Conservation (phyloP, 1,284 basidiomycete genomes). For the Malassezia nana region DNA sequence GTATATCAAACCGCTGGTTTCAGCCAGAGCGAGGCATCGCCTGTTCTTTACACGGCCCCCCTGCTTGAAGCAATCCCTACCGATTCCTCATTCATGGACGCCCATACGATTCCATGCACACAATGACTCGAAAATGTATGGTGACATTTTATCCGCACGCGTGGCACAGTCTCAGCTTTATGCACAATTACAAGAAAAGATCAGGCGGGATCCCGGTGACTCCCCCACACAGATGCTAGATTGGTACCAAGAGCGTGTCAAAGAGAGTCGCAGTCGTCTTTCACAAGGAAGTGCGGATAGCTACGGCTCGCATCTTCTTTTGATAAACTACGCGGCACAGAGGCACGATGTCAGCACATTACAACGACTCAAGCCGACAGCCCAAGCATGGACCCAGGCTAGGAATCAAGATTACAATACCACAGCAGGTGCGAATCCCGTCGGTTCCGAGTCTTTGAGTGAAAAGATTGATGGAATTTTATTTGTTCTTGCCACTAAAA, state of each 20-base stretch:
- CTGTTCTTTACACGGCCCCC: neutral
- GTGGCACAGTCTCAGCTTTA: neutral
- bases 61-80: neutral
- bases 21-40: neutral
- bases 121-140: neutral
- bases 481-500: slow-evolving; percentile 11
- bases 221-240: neutral
- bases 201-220: neutral
- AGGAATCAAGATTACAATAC: neutral
- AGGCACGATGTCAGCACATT: slow-evolving; percentile 8
- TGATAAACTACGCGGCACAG: slow-evolving; percentile 5
- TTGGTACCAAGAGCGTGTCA: slow-evolving; percentile 12
- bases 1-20: neutral
- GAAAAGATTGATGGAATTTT: slow-evolving; percentile 6
- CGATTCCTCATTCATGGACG: neutral
- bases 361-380: neutral
- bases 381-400: neutral
- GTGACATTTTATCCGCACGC: neutral
- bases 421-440: neutral
- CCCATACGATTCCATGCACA: neutral
- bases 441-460: neutral
- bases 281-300: slow-evolving; percentile 6
- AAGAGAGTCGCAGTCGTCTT: slow-evolving; percentile 13
- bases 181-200: neutral
- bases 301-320: neutral